Evolutionary conservation across 768 basidiomycete species (phyloP).

Genomic region (Boletus edulis): DNA sequence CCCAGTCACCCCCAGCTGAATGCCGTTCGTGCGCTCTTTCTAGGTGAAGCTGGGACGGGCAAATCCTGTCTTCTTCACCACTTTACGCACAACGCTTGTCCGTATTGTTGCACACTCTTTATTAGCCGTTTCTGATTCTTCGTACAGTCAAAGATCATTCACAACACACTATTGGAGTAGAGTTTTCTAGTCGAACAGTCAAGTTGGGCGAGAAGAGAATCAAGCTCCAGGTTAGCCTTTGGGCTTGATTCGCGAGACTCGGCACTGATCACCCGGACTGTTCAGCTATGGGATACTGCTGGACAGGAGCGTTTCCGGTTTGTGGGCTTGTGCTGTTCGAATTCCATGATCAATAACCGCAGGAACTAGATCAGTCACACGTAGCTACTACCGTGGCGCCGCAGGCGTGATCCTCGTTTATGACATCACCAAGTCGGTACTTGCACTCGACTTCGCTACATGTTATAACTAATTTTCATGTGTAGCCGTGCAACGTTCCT

Average conservation of each 20-base stretch:
- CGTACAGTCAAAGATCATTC: slow-evolving; percentile 90
- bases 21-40: background rate
- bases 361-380: slow-evolving; percentile 72
- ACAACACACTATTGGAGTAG: slow-evolving; percentile 98
- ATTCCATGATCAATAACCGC: slow-evolving; percentile 10
- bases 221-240: slow-evolving; percentile 78
- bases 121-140: slow-evolving; percentile 5
- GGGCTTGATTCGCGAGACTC: background rate
- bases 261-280: slow-evolving; percentile 12
- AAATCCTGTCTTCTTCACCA: slow-evolving; percentile 97
- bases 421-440: slow-evolving; percentile 80
- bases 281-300: slow-evolving; percentile 93
- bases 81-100: slow-evolving; percentile 94
- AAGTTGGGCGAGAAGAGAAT: slow-evolving; percentile 92
- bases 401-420: slow-evolving; percentile 91
- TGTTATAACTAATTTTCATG: slow-evolving; percentile 1
- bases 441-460: background rate
- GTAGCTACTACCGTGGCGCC: slow-evolving; percentile 95
- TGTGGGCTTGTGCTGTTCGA: slow-evolving; percentile 13
- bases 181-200: slow-evolving; percentile 93
- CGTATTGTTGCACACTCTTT: slow-evolving; percentile 33
- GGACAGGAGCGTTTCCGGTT: slow-evolving; percentile 94
- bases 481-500: slow-evolving; percentile 82
- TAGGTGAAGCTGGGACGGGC: slow-evolving; percentile 95
- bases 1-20: slow-evolving; percentile 6